Base-by-base conservation (phyloP, 306 rosid species). In the Lathyrus oleraceus region DNA sequence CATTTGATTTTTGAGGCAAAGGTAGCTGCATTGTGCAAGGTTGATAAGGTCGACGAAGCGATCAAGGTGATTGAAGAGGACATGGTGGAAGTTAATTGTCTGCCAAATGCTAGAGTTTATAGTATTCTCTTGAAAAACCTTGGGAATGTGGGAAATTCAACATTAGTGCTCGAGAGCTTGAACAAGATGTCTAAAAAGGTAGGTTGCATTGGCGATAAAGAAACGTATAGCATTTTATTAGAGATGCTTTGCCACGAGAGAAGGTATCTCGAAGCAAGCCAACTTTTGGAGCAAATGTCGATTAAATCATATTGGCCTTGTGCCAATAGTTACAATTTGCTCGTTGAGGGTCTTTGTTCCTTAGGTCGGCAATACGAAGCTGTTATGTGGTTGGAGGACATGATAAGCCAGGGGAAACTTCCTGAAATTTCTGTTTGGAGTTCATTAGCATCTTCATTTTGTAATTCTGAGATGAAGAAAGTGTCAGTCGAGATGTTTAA, bases 361-460 rank as follows among this genome's bases (percentile, higher is more conserved):
- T 4, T 59, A 35, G 84, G 82, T 11, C 68, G 82, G 51, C 85
- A 81, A 65, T 84, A 78, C 62, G 85, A 84, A 68, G 88, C 88
- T 43, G 80, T 81, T 35, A 78, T 78, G 80, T 81, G 85, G 85
- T 69, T 84, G 70, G 88, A 84, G 64, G 88, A 84, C 70, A 84
- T 84, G 88, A 58, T 81, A 43, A 84, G 88, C 47, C 88, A 81
- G 43, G 84, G 88, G 16, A 84, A 72, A 70, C 51, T 71, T 69
- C 85, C 88, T 53, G 80, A 81, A 65, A 52, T 17, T 70, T 71
- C 54, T 40, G 82, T 81, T 3, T 84, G 84, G 85, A 35, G 52
- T 66, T 78, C 81, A 19, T 74, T 84, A 78, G 66, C 57, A 21
- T 76, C 73, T 43, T 58, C 71, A 16, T 71, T 81, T 64, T 81